Conservation (phyloP, 2,329 filamentous ascomycete species). For the Hypomyces perniciosus region DNA sequence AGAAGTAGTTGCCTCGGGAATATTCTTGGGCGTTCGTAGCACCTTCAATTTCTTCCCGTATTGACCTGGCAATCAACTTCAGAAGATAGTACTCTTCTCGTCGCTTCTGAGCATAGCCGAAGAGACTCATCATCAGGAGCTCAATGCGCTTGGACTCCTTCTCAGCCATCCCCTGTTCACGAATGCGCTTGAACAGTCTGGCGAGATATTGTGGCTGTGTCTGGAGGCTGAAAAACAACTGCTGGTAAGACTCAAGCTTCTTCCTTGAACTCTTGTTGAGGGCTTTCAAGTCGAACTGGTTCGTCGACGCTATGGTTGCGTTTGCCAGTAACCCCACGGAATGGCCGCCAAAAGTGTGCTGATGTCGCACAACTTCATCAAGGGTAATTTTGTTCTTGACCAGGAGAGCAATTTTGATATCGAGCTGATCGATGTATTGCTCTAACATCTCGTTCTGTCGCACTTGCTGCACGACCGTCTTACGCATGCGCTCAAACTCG, state of each 20-base stretch:
- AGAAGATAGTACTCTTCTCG: constrained; percentile 95
- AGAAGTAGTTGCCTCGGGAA: constrained; percentile 85
- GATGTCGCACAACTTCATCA: constrained; percentile 94
- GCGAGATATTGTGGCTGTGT: constrained; percentile 94
- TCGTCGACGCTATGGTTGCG: constrained; percentile 78
- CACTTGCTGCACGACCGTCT: constrained; percentile 95
- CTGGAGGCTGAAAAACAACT: constrained; percentile 94
- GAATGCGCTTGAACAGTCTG: constrained; percentile 75
- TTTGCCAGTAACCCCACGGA: constrained; percentile 80
- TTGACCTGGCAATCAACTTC: constrained; percentile 76
- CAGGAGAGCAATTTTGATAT: constrained; percentile 96
- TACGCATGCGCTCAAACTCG: constrained; percentile 89
- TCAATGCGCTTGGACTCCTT: constrained; percentile 92
- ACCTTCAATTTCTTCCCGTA: constrained; percentile 77
- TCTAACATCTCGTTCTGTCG: constrained; percentile 95
- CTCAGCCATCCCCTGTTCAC: constrained; percentile 78
- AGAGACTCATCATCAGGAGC: constrained; percentile 90
- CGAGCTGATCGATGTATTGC: constrained; percentile 95
- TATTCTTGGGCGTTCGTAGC: constrained; percentile 75
- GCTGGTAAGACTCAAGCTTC: constrained; percentile 95
- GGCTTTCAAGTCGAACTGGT: constrained; percentile 94
- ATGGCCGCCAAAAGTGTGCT: constrained; percentile 90
- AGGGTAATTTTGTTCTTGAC: constrained; percentile 99
- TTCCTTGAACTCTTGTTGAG: constrained; percentile 93
- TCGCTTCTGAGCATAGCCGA: constrained; percentile 94